Evolutionary conservation across 768 basidiomycete genomes (phyloP).

Genomic region (Leccinum obscurum): DNA sequence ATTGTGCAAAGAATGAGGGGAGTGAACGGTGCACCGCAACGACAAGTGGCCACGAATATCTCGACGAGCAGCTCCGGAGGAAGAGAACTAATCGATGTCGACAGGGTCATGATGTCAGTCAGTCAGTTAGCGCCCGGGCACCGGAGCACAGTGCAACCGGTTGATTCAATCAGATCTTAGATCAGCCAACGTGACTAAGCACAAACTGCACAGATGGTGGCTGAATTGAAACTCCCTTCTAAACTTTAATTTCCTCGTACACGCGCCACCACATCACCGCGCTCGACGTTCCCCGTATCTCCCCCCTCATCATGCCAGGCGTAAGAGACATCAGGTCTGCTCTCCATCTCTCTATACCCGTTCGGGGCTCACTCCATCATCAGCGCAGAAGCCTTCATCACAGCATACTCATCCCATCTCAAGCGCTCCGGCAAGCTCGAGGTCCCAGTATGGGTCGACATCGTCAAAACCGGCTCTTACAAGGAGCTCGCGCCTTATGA

Average conservation of each 20-base stretch:
- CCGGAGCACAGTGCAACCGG: no score
- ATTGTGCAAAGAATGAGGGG: slow-evolving; percentile 54
- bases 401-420: slow-evolving; percentile 92
- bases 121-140: no score
- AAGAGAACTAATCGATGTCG: slow-evolving; percentile 33
- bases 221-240: slow-evolving; percentile 36
- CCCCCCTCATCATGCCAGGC: slow-evolving; percentile 66
- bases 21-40: slow-evolving; percentile 43
- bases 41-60: slow-evolving; percentile 50
- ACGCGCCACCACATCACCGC: slow-evolving; percentile 49
- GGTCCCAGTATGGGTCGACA: slow-evolving; percentile 96
- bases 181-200: not conserved
- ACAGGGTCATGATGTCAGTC: not conserved
- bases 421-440: slow-evolving; percentile 99
- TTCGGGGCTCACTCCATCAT: slow-evolving; percentile 14
- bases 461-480: slow-evolving; percentile 97
- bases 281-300: slow-evolving; percentile 43
- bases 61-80: slow-evolving; percentile 66
- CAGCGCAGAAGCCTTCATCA: slow-evolving; percentile 93
- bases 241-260: slow-evolving; percentile 38
- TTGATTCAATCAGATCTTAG: no score
- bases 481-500: slow-evolving; percentile 99
- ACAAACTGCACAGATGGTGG: slow-evolving; percentile 41
- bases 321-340: slow-evolving; percentile 76
- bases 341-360: slow-evolving; percentile 4